Evolutionary conservation across 1,284 basidiomycete genomes (phyloP), one percentile per base, ranked within the genome.

Genomic region (Trametes polyzona): DNA sequence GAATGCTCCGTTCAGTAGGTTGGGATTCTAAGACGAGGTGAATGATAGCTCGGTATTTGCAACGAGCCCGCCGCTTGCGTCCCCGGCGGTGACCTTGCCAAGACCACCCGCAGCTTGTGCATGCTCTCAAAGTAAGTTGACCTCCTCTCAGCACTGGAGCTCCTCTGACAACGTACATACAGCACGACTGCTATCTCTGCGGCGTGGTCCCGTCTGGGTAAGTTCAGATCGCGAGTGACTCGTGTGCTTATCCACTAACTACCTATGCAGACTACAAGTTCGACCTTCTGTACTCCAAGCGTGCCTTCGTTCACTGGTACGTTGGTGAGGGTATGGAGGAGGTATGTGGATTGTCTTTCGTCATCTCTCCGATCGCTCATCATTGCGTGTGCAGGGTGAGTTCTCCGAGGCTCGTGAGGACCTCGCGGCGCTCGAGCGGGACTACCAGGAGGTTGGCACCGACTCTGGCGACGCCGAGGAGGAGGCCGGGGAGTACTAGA

Each of bases 301-400:
- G 90, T 75, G 94, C 89, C 58, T 96, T 96, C 71, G 93, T 92
- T 49, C 89, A 95, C 79, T 92, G 93, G 93, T 96, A 96, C 68
- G 93, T 95, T 58, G 95, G 95, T 68, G 95, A 97, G 76, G 96
- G 96, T 78, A 98, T 98, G 96, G 96, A 98, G 76, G 96, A 98
- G 79, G 66, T 67, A 32, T 40, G 64, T 54, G 4, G 7, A 49
- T 21, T 16, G 4, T 7, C 19, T 17, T 30, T 44, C 11, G 19
- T 36, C 7, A 32, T 14, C 2, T 2, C 4, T 8, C 24, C 14
- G 24, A n/a, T 47, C 19, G 26, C 36, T 52, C 9, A 50, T 27
- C 16, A 26, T 41, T 26, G 24, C 17, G 5, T 39, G 27, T 43
- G 7, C 30, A 67, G 80, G 95, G 96, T 73, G 96, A 98, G 78